A percentile compares a stretch with the other conserved stretches of the same genome.
phyloP scores from a whole-genome alignment of 2,329 filamentous ascomycete species.

The Colletotrichum karsti region DNA sequence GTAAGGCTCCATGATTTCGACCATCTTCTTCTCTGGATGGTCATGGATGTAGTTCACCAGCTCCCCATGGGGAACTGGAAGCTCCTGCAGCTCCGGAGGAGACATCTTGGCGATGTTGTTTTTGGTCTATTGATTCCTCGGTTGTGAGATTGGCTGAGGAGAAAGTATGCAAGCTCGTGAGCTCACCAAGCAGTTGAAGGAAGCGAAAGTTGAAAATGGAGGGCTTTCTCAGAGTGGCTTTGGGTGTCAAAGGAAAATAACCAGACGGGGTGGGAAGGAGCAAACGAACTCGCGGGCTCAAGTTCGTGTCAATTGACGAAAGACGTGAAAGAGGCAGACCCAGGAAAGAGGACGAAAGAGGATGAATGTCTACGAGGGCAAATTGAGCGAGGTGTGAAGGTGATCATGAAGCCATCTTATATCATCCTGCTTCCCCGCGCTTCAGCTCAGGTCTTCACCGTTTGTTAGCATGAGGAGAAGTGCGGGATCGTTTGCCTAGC shows the following conservation, averaged over 20 bases:
- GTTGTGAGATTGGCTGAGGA: not conserved
- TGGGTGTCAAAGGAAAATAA: no score
- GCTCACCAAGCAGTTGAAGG: not conserved
- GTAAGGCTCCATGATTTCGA: conserved; percentile 70
- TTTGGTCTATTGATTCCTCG: not conserved
- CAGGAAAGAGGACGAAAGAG: no score
- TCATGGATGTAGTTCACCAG: conserved; percentile 62
- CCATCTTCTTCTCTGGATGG: conserved; percentile 61
- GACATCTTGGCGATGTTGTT: conserved; percentile 40
- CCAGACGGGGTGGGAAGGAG: no score
- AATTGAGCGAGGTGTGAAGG: not conserved
- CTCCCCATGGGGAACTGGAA: conserved; percentile 55
- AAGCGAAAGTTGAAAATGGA: no score
- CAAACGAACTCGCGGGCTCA: no score
- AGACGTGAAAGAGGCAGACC: no score
- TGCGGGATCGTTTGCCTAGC: not conserved
- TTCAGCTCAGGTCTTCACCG: not conserved
- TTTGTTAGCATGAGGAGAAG: not conserved
- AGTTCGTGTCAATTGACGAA: no score
- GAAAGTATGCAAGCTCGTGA: no score
- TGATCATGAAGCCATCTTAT: conserved; percentile 17
- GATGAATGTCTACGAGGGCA: not conserved
- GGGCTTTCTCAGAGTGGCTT: no score
- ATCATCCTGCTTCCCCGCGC: not conserved
- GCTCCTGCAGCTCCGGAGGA: conserved; percentile 47